phyloP scores from a whole-genome alignment of 2,329 filamentous ascomycete genomes.

The Fusarium sp. region DNA sequence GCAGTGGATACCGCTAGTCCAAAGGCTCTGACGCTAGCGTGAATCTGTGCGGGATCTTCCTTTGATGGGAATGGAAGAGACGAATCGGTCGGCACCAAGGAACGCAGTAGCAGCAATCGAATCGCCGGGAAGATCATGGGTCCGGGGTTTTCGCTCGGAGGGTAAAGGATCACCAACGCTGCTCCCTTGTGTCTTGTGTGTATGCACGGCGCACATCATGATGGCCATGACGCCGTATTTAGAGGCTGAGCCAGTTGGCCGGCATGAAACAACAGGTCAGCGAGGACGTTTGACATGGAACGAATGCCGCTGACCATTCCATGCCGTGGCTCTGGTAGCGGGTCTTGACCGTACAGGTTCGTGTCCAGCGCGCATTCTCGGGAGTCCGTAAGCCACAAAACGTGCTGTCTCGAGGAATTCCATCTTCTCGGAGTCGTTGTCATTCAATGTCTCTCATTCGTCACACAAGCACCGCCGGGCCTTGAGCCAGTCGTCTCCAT shows the following conservation, averaged over 20 bases:
- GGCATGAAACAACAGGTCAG: slow-evolving; percentile 9
- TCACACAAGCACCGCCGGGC: background rate
- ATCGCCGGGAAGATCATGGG: slow-evolving; percentile 14
- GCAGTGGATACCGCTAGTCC: slow-evolving; percentile 21
- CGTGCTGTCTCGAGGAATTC: background rate
- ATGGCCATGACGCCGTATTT: background rate
- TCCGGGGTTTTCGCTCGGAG: background rate
- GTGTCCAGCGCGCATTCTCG: background rate
- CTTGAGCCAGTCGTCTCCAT: background rate
- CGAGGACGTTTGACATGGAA: slow-evolving; percentile 18
- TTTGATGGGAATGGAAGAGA: background rate
- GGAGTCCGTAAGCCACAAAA: slow-evolving; percentile 5
- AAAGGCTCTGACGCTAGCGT: slow-evolving; percentile 3
- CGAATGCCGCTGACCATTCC: slow-evolving; percentile 1
- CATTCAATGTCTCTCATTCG: slow-evolving; percentile 9
- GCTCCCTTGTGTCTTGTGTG: background rate
- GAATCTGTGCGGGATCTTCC: background rate
- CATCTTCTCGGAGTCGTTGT: background rate
- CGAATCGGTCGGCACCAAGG: slow-evolving; percentile 7
- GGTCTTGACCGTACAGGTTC: background rate
- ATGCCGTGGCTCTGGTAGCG: background rate
- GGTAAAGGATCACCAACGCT: slow-evolving; percentile 18
- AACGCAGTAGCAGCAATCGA: slow-evolving; percentile 3
- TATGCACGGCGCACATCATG: slow-evolving; percentile 21
- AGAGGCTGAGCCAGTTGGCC: slow-evolving; percentile 2